Conservation (phyloP, 2,329 filamentous ascomycete genomes). For the Chaetothyriales sp. region DNA sequence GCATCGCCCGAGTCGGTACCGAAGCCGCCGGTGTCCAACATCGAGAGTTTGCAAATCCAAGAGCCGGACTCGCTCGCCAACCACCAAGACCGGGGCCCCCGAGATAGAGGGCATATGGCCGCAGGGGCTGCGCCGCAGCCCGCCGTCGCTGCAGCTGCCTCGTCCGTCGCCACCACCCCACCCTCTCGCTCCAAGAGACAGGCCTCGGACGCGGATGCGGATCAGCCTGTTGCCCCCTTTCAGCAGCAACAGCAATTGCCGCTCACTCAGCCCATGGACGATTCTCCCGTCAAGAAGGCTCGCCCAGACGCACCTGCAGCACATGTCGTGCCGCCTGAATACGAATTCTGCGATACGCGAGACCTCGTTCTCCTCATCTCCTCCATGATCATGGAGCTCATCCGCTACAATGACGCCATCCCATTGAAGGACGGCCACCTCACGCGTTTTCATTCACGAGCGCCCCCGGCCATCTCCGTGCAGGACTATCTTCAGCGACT, state of each 20-base stretch:
- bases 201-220: conserved; percentile 6
- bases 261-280: neutral
- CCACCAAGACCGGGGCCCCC: neutral
- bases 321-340: conserved; percentile 50
- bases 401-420: conserved; percentile 79
- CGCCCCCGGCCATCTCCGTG: conserved; percentile 84
- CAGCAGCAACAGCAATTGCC: conserved; percentile 1
- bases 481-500: conserved; percentile 84
- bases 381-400: conserved; percentile 90
- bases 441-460: conserved; percentile 86
- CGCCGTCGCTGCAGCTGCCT: conserved; percentile 1
- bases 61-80: neutral
- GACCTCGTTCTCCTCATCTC: conserved; percentile 84
- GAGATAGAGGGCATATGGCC: conserved; percentile 6
- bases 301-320: conserved; percentile 32
- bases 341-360: conserved; percentile 68
- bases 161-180: neutral
- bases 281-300: conserved; percentile 28
- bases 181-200: conserved; percentile 8
- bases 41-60: conserved; percentile 9
- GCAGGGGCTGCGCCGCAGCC: neutral
- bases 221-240: conserved; percentile 1
- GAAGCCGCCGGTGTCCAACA: conserved; percentile 27
- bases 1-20: conserved; percentile 1
- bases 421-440: conserved; percentile 74